A percentile compares a stretch with the other conserved stretches of the same genome.
Evolutionary conservation across 257 asterid genomes (phyloP).

Genomic region (Lithospermum erythrorhizon): DNA sequence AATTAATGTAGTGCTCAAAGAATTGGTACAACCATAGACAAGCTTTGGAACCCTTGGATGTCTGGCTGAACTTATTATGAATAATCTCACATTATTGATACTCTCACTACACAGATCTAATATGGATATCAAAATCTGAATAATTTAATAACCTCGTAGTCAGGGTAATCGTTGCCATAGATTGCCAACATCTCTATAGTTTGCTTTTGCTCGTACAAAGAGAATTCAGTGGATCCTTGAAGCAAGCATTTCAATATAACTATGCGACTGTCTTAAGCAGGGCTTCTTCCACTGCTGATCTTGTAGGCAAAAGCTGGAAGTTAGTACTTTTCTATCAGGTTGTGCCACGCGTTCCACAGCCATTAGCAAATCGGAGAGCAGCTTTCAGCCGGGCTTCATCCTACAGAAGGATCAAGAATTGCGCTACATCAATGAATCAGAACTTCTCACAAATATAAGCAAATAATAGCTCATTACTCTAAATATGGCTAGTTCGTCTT

Average conservation of each 20-base stretch:
- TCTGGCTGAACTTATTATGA: neutral
- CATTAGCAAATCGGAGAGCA: conserved; percentile 79
- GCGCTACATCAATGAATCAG: neutral
- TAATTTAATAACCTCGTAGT: neutral
- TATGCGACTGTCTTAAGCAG: conserved; percentile 49
- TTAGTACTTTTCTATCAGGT: too few relatives aligned
- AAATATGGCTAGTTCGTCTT: neutral
- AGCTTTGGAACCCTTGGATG: too few relatives aligned
- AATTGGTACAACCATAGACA: neutral
- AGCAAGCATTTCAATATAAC: neutral
- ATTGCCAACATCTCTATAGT: neutral
- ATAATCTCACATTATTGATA: neutral
- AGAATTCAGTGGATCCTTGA: neutral
- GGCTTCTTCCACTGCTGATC: conserved; percentile 46
- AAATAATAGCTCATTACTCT: neutral
- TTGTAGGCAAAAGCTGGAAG: conserved; percentile 91
- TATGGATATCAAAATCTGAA: neutral
- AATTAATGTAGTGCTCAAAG: neutral
- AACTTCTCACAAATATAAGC: neutral
- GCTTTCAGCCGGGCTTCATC: conserved; percentile 68
- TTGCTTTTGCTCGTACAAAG: neutral
- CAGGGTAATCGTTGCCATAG: neutral
- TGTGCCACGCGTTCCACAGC: too few relatives aligned
- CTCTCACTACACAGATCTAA: neutral
- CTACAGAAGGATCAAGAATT: conserved; percentile 22